Percentiles rank a stretch among this genome's conserved stretches.
Evolutionary conservation across 106 monocot genomes (phyloP).

Genomic region (Posidonia australis): DNA sequence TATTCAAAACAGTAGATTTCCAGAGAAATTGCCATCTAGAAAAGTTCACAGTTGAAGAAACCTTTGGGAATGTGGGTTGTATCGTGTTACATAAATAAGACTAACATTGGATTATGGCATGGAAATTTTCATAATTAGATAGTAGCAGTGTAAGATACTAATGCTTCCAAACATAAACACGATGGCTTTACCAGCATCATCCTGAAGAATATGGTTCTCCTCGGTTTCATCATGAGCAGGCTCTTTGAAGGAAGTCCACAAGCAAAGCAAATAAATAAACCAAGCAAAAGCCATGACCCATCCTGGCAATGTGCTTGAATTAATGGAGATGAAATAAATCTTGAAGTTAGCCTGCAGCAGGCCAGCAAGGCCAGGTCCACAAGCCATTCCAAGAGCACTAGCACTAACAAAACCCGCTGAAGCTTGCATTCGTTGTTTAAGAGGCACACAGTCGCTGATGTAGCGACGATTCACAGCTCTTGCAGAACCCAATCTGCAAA

Average conservation of each 20-base stretch:
- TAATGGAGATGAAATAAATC: constrained; percentile 57
- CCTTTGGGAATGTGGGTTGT: too few relatives aligned
- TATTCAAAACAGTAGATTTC: too few relatives aligned
- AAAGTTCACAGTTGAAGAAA: too few relatives aligned
- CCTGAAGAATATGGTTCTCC: constrained; percentile 19
- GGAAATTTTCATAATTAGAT: too few relatives aligned
- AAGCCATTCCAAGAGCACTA: constrained; percentile 99
- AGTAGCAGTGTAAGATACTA: too few relatives aligned
- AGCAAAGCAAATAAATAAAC: constrained; percentile 65
- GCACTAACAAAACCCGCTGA: constrained; percentile 98
- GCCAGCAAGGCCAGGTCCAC: constrained; percentile 95
- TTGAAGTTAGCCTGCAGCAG: constrained; percentile 87
- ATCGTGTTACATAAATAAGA: too few relatives aligned
- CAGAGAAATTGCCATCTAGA: too few relatives aligned
- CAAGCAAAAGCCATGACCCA: constrained; percentile 94
- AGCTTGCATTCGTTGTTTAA: constrained; percentile 82
- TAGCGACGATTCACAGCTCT: constrained; percentile 95
- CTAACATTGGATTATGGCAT: too few relatives aligned
- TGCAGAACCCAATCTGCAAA: constrained; percentile 83
- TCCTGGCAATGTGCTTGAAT: constrained; percentile 83
- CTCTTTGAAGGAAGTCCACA: constrained; percentile 79
- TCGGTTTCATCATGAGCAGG: constrained; percentile 40
- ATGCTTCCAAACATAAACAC: too few relatives aligned
- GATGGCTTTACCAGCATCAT: constrained; percentile 34
- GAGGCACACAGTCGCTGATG: constrained; percentile 95